Percentiles rank a stretch among this genome's conserved stretches.
Evolutionary conservation across 208 protist species (phyloP).

Genomic region (Acanthamoeba sp.): DNA sequence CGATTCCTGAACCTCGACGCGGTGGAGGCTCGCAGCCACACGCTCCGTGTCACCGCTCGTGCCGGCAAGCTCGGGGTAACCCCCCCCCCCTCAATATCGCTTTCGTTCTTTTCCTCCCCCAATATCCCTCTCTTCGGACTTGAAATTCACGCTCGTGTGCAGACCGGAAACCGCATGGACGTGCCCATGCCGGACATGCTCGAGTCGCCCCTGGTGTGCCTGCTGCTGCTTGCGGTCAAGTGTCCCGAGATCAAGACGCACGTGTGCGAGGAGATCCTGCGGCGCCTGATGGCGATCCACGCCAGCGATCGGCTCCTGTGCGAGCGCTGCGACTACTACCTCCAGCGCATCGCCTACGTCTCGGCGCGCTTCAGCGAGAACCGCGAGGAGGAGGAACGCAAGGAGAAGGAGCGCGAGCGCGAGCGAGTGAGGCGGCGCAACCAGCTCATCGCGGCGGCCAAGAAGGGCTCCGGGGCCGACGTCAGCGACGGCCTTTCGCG

Average conservation of each 20-base stretch:
- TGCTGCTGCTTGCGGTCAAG: conserved; percentile 48
- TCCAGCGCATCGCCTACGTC: conserved; percentile 27
- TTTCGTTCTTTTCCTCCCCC: conserved; percentile 1
- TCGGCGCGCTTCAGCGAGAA: conserved; percentile 42
- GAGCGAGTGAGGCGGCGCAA: conserved; percentile 24
- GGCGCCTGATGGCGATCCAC: conserved; percentile 2
- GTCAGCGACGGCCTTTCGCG: background rate
- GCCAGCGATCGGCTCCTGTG: background rate
- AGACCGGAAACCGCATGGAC: background rate
- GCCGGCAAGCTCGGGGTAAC: conserved; percentile 35
- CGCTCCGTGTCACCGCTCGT: conserved; percentile 23
- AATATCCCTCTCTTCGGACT: background rate
- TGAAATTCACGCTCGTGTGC: background rate
- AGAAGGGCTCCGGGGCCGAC: background rate
- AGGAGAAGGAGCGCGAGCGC: background rate
- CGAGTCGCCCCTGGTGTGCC: conserved; percentile 8
- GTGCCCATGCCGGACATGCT: conserved; percentile 10
- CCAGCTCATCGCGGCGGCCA: background rate
- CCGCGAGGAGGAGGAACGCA: background rate
- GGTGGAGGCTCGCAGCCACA: conserved; percentile 37
- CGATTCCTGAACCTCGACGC: conserved; percentile 64
- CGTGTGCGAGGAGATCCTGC: conserved; percentile 60
- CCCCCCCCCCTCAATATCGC: background rate
- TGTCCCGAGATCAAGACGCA: conserved; percentile 19
- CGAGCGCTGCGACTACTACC: conserved; percentile 56